Conservation (phyloP, 2,329 filamentous ascomycete genomes). For the Colletotrichum destructivum region DNA sequence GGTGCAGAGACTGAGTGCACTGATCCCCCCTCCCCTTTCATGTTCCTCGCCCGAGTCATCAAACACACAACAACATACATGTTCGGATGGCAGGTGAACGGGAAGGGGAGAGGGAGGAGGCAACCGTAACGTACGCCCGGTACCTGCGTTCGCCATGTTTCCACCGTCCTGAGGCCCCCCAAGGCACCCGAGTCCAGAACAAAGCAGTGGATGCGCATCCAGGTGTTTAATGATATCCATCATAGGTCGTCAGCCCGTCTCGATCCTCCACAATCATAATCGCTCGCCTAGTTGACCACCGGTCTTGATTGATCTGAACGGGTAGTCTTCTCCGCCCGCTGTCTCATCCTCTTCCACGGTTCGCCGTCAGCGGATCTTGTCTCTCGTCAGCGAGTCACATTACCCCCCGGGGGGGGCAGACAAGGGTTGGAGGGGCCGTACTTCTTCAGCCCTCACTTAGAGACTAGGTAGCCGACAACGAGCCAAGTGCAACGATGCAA, state of each 20-base stretch:
- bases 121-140: background rate
- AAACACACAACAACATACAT: conserved; percentile 5
- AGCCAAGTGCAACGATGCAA: conserved; percentile 30
- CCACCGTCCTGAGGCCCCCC: conserved; percentile 6
- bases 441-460: conserved; percentile 24
- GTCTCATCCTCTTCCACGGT: no score
- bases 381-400: conserved; percentile 33
- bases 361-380: background rate
- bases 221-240: background rate
- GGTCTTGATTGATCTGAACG: conserved; percentile 32
- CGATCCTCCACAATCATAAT: conserved; percentile 8
- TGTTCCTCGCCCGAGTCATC: conserved; percentile 18
- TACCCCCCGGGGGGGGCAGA: conserved; percentile 2
- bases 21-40: conserved; percentile 22
- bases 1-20: conserved; percentile 22
- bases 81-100: conserved; percentile 19
- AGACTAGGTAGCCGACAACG: conserved; percentile 20
- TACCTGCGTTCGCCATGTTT: conserved; percentile 25
- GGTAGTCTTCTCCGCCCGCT: conserved; percentile 5
- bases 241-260: conserved; percentile 14
- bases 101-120: background rate
- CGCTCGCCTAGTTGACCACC: background rate
- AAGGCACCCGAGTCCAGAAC: conserved; percentile 25
- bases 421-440: conserved; percentile 16
- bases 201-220: conserved; percentile 25